phyloP scores from a whole-genome alignment of 1,284 basidiomycete species.

The Naganishia sp. region DNA sequence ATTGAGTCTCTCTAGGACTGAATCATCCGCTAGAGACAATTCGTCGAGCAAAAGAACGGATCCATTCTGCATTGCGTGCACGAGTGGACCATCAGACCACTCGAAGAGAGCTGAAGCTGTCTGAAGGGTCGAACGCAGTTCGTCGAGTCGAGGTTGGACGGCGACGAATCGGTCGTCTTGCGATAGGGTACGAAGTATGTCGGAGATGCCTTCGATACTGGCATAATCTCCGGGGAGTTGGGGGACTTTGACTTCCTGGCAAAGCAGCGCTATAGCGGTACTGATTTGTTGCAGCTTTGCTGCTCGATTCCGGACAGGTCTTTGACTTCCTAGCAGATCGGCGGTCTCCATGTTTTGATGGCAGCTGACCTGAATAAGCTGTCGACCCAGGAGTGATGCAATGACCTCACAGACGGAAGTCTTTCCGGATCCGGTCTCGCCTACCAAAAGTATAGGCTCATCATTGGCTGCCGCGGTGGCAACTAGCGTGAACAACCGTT shows the following conservation, averaged over 20 bases:
- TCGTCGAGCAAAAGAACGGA: conserved; percentile 92
- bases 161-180: neutral
- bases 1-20: conserved; percentile 94
- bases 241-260: conserved; percentile 2
- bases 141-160: neutral
- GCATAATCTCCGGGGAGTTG: conserved; percentile 4
- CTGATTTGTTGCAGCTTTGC: conserved; percentile 45
- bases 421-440: conserved; percentile 97
- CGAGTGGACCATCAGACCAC: conserved; percentile 93
- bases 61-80: conserved; percentile 85
- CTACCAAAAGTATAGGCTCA: conserved; percentile 95
- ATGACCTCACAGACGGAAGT: conserved; percentile 94
- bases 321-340: conserved; percentile 90
- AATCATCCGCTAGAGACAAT: conserved; percentile 97
- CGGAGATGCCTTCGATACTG: conserved; percentile 12
- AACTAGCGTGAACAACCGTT: conserved; percentile 80
- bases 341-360: conserved; percentile 99
- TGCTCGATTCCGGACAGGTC: conserved; percentile 82
- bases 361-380: conserved; percentile 81
- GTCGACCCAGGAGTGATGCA: conserved; percentile 66
- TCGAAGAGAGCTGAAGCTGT: conserved; percentile 75
- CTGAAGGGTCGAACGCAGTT: conserved; percentile 5
- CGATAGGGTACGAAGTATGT: neutral
- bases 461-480: conserved; percentile 81
- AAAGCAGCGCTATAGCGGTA: conserved; percentile 3